Conservation (phyloP, 345 rosid species). For the Schrenkiella parvula region DNA sequence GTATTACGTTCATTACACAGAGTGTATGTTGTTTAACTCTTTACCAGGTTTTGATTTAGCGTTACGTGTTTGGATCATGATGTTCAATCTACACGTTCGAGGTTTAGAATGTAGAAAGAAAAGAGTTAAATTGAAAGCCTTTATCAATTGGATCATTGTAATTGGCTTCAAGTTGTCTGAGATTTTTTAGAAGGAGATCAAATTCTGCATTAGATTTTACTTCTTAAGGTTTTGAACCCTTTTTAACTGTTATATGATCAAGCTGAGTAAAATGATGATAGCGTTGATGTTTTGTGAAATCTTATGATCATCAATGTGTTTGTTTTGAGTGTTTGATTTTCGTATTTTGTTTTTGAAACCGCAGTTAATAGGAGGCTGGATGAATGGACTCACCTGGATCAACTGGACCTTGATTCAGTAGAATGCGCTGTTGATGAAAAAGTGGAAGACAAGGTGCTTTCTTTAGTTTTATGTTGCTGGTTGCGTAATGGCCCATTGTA, state of each 20-base stretch:
- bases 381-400: conserved; percentile 97
- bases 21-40: conserved; percentile 52
- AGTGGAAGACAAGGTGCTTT: conserved; percentile 86
- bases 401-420: conserved; percentile 84
- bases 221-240: not conserved
- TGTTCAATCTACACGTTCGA: not conserved
- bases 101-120: not conserved
- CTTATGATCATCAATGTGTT: not conserved
- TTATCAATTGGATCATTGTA: not conserved
- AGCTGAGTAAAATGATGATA: not conserved
- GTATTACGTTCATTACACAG: conserved; percentile 97
- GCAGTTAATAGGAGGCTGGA: conserved; percentile 96
- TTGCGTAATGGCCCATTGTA: not conserved
- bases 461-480: not conserved
- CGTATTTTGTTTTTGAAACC: not conserved
- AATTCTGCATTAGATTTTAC: not conserved
- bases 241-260: not conserved
- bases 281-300: not conserved
- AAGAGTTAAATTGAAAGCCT: not conserved
- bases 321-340: not conserved
- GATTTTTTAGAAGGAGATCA: not conserved
- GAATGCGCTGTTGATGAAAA: conserved; percentile 93
- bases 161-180: conserved; percentile 4
- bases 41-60: conserved; percentile 16
- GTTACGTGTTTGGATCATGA: conserved; percentile 8